Base-by-base conservation (phyloP, 2,329 filamentous ascomycete genomes). In the Aspergillus hortae region DNA sequence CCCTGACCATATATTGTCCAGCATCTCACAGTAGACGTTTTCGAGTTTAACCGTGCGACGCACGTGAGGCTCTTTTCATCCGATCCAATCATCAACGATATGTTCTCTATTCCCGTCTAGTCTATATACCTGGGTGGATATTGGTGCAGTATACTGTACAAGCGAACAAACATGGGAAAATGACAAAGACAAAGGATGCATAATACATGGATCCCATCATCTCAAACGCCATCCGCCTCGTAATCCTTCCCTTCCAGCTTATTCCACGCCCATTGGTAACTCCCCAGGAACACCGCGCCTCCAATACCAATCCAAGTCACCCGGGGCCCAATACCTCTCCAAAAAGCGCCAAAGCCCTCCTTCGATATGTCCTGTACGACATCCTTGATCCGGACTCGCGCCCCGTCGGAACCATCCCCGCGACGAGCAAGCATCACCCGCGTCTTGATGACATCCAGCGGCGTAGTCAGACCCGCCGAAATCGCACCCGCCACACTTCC, bases 271-370 rank as follows among this genome's bases (percentile, higher is more conserved):
- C 86, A 94, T 71, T 96, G 90, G 71, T 96, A 96, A 63, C 88
- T 92, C 1, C 92, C 94, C 65, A 97, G 71, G 75, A 99, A 99
- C 32, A 99, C 90, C 10, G 92, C 90, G 1, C 94, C 94, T 3
- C 94, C 94, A 51, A 90, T 87, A 60, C 90, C 94, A 67, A 99
- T 99, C 92, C 94, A 97, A 56, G 90, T 87, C 9, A 96, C 86
- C 48, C 94, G 80, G 1, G 94, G 94, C 14, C 88, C 91, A 60
- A 87, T 73, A 1, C 77, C 77, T 36, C 74, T 70, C 64, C 75
- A 77, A 49, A 80, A 73, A 23, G 70, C 76, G 36, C 69, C 65
- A 14, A 67, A 55, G 0, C 78, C 78, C 60, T 79, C 76, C 44
- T 73, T 67, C 65, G 85, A 75, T 52, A 96, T 88, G 17, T 78